Evolutionary conservation across 2,329 filamentous ascomycete genomes (phyloP).

Genomic region (Penicillium oxalicum): DNA sequence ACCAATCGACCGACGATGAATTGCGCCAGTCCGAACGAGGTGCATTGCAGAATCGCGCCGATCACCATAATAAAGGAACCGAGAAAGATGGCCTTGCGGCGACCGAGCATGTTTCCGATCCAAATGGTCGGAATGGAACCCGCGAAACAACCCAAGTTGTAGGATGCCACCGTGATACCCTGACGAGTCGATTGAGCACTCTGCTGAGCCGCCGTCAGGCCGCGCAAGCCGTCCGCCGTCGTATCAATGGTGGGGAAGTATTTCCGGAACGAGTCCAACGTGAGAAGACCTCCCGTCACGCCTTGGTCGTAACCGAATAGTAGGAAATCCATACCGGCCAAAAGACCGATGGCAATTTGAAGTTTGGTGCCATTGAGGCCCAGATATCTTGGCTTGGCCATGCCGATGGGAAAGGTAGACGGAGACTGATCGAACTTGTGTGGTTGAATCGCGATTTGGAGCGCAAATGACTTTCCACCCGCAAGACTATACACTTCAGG

Average conservation of each 20-base stretch:
- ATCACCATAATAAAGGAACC: constrained; percentile 43
- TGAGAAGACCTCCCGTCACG: constrained; percentile 43
- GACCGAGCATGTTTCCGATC: constrained; percentile 44
- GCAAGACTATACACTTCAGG: too few relatives aligned
- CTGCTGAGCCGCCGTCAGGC: constrained; percentile 11
- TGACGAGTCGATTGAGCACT: constrained; percentile 33
- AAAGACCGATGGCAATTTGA: constrained; percentile 39
- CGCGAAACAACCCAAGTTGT: constrained; percentile 43
- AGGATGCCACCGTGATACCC: constrained; percentile 31
- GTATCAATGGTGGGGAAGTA: constrained; percentile 40
- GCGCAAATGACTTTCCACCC: too few relatives aligned
- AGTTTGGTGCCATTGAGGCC: constrained; percentile 39
- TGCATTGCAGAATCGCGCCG: constrained; percentile 42
- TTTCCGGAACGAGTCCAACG: constrained; percentile 36
- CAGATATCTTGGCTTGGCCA: constrained; percentile 26
- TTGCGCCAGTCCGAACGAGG: constrained; percentile 42
- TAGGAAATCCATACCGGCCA: constrained; percentile 41
- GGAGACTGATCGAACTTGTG: too few relatives aligned
- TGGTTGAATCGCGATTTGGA: too few relatives aligned
- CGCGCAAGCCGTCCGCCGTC: constrained; percentile 11
- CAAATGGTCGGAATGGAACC: constrained; percentile 46
- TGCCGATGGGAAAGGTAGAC: neutral
- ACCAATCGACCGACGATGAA: constrained; percentile 47
- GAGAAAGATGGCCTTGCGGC: constrained; percentile 43
- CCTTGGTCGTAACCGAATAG: constrained; percentile 39